Evolutionary conservation across 169 alveolate species (phyloP).

Genomic region (Eimeria praecox): DNA sequence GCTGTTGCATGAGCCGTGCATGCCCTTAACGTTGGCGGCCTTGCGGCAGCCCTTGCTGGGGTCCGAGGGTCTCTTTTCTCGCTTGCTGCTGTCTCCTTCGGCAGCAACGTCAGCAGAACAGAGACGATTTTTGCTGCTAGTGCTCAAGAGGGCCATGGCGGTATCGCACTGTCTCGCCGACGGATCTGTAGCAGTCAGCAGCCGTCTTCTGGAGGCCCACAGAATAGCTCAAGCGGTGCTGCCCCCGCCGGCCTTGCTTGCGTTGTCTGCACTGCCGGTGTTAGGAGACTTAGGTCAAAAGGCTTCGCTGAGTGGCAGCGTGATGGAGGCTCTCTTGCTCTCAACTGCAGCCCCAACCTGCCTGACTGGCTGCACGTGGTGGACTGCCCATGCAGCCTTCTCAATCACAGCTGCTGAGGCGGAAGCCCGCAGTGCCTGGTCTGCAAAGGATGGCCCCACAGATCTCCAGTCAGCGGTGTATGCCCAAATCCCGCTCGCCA

Average conservation of each 20-base stretch:
- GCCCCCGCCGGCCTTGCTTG: constrained; percentile 50
- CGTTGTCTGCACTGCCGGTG: constrained; percentile 57
- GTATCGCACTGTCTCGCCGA: constrained; percentile 45
- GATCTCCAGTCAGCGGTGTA: neutral
- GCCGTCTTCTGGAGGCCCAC: constrained; percentile 64
- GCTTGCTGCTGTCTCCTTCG: constrained; percentile 45
- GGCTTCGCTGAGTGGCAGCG: constrained; percentile 34
- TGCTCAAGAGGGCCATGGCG: constrained; percentile 65
- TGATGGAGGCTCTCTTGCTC: constrained; percentile 49
- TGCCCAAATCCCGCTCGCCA: constrained; percentile 39
- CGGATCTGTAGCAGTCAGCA: constrained; percentile 54
- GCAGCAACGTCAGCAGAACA: constrained; percentile 58
- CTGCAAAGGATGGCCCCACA: neutral
- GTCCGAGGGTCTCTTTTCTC: constrained; percentile 53
- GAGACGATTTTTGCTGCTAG: constrained; percentile 27
- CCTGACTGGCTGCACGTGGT: constrained; percentile 50
- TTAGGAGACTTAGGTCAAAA: neutral
- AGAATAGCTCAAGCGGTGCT: constrained; percentile 9
- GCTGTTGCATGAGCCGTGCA: constrained; percentile 66
- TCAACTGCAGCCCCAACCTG: constrained; percentile 68
- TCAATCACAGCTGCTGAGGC: neutral
- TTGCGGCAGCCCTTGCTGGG: constrained; percentile 64
- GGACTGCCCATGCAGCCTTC: constrained; percentile 65
- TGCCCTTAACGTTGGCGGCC: constrained; percentile 60
- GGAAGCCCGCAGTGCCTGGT: neutral